A percentile compares a stretch with the other conserved stretches of the same genome.
These are phyloP conservation scores for Allium sativum DNA, from an alignment of 106 monocot genomes.

Conservation along the genomic window DNA sequence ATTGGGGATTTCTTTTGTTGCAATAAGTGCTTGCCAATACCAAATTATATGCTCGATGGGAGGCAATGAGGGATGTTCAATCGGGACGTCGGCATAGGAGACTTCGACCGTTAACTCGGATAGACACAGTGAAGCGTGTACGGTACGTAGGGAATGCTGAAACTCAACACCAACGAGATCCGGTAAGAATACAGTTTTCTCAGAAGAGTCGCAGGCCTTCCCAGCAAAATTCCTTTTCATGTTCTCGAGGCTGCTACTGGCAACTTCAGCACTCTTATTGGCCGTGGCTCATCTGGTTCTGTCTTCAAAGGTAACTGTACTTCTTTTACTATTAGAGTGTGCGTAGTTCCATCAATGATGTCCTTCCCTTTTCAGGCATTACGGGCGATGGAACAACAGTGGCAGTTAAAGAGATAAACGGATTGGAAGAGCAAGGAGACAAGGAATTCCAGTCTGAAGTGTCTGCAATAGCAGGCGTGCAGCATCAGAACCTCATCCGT, in stretches of 20 bases:
- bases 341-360: too few species aligned
- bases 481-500: slow-evolving; percentile 58
- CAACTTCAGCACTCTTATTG: slow-evolving; percentile 32
- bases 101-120: too few species aligned
- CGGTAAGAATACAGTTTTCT: slow-evolving; percentile 47
- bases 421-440: slow-evolving; percentile 20
- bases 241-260: slow-evolving; percentile 40
- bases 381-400: slow-evolving; percentile 45
- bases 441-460: slow-evolving; percentile 48
- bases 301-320: slow-evolving; percentile 32
- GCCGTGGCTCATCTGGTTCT: slow-evolving; percentile 43
- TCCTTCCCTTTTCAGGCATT: slow-evolving; percentile 3
- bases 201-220: slow-evolving; percentile 45
- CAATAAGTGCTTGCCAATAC: too few species aligned
- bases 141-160: too few species aligned
- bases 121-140: too few species aligned
- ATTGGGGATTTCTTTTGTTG: too few species aligned
- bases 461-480: slow-evolving; percentile 28
- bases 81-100: too few species aligned
- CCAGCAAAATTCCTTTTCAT: slow-evolving; percentile 21
- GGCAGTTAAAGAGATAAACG: slow-evolving; percentile 52
- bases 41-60: too few species aligned
- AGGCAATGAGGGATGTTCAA: too few species aligned
- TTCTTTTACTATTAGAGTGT: too few species aligned
- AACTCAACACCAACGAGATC: too few species aligned